Conservation (phyloP, 441 rosid genomes). For the Gossypium schwendimanii region DNA sequence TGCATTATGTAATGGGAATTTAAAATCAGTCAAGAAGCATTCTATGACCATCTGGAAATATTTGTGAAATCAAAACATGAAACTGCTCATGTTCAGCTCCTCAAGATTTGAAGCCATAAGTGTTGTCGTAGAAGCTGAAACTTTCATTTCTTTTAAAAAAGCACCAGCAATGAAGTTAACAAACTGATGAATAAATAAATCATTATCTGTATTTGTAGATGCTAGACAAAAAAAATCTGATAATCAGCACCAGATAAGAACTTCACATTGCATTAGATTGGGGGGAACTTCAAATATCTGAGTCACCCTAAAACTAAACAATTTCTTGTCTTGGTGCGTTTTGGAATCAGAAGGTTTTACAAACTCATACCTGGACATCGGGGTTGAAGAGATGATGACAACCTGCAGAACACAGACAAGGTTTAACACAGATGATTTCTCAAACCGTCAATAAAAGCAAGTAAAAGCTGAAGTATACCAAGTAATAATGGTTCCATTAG, state of each 20-base stretch:
- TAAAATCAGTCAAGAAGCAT: background rate
- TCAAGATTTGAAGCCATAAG: background rate
- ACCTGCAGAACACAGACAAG: slow-evolving; percentile 32
- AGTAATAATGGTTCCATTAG: slow-evolving; percentile 63
- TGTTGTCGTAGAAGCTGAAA: background rate
- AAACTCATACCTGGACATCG: slow-evolving; percentile 66
- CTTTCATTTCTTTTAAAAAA: background rate
- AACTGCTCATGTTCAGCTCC: background rate
- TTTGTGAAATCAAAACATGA: background rate
- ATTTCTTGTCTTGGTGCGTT: background rate
- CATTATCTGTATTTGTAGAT: background rate
- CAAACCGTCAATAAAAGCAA: background rate
- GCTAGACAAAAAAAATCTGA: background rate
- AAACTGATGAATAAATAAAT: background rate
- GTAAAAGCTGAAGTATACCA: slow-evolving; percentile 30
- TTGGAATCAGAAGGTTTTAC: background rate
- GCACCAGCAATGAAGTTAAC: background rate
- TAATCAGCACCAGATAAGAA: background rate
- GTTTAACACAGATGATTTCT: background rate
- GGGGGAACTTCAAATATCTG: background rate
- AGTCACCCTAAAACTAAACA: background rate
- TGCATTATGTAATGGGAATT: slow-evolving; percentile 28
- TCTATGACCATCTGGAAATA: background rate
- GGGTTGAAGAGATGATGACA: slow-evolving; percentile 75
- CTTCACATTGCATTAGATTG: background rate